Base-by-base conservation (phyloP, 139 green algal species). In the Chlamydomonas sp. region DNA sequence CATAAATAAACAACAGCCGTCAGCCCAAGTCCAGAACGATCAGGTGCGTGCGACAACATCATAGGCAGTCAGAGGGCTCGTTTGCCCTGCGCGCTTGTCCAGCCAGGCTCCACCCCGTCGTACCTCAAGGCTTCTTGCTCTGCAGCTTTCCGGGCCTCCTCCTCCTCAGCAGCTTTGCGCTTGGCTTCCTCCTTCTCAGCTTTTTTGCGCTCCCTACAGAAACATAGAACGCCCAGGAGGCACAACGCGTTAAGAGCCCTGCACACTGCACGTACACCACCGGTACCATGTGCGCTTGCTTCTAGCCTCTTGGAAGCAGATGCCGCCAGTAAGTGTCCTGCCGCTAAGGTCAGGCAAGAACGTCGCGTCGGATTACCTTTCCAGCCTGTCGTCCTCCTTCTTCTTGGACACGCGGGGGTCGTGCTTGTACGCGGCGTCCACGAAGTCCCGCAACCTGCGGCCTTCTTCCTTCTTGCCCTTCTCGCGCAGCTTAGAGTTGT, bases 381-480 rank as follows among this genome's bases (percentile, higher is more conserved):
- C 96, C 60, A 89, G 68, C n/a, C 94, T 92, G 88, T 98, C 91
- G 17, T 94, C 93, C 88, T 98, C 94, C 84, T 96, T 97, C 66
- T 93, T 93, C 58, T 57, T 72, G 12, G 91, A 66, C 31, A 99
- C 90, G 31, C 97, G 94, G 0, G 97, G 97, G 93, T 99, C 97
- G 64, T 94, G 82, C 49, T 89, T 88, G 88, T 97, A 97, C 0
- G 97, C 96, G 17, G 90, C 91, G 67, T 99, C 96, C 81, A 99
- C 97, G 92, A 99, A 97, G 63, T 97, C 93, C 16, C 96, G 92
- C 84, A 99, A 90, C 66, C 97, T 91, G 83, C 90, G 85, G 0
- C 79, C 89, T 92, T 99, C 97, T n/a, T 99, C 97, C 90, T 99
- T 99, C 92, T 99, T 99, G 67, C 89, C 95, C 83, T 97, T 97